Base-by-base conservation (phyloP, 2,329 filamentous ascomycete genomes). In the Westerdykella ornata region DNA sequence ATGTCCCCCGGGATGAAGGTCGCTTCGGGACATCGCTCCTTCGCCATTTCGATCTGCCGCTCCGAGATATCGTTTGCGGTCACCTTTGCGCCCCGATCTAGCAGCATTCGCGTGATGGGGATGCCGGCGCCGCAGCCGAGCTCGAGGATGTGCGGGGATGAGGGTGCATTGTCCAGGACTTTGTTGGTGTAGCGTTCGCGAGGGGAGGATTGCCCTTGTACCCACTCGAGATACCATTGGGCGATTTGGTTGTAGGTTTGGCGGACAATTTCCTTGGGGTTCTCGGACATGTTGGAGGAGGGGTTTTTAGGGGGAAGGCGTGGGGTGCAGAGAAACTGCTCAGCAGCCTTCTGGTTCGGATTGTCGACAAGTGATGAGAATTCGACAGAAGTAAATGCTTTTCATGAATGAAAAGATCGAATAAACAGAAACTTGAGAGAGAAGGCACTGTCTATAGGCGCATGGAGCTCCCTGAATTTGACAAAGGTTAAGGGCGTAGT, bases 51-150 rank as follows among this genome's bases (percentile, higher is more conserved):
- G 30, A 73, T 57, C 42, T 73, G 69, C 0, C 56, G 39, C 1
- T 48, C 43, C 0, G 69, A 72, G 29, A 73, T 63, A 43, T 73
- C 70, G 38, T 71, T 71, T 14, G 61, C 70, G 0, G 59, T 67
- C 6, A 72, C 57, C 2, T 45, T 49, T 13, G 63, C 41, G 8
- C 43, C 18, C 33, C 47, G 37, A n/a, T 56, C 43, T 6, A 61
- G 43, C 1, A 62, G 42, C 18, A 45, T 49, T 34, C 52, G 45
- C 4, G 60, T 63, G 2, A 47, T 51, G 9, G 62, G 60, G 6
- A 61, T 35, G 26, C 61, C 60, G 8, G 48, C 51, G 22, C 62
- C 60, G 35, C 55, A 60, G 19, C 61, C 60, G 33, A 49, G 47
- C 31, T 49, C 47, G 20, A 49, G 39, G 32, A 49, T 26, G 19